Evolutionary conservation across 2,329 filamentous ascomycete genomes (phyloP), one percentile per base, ranked within the genome.

Genomic region (Trichoderma brevicompactum): DNA sequence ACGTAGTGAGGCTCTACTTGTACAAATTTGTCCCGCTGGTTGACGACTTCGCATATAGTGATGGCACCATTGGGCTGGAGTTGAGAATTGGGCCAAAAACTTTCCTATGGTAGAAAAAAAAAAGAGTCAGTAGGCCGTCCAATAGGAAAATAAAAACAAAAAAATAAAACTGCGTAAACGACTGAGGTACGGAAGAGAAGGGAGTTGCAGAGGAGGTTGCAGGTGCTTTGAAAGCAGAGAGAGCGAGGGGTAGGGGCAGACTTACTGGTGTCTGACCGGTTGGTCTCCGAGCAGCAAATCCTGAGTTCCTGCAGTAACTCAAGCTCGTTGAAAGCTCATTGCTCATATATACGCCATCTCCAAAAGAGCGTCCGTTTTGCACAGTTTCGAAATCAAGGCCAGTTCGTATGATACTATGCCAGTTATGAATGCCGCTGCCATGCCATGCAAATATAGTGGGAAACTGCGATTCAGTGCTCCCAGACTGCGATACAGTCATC

Each of bases 381-480:
- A 79, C 77, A 1, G 84, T 76, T 5, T 86, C 84, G 77, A 88
- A 97, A 74, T 96, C 86, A 6, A 97, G 80, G 0, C 94, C 93
- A 66, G 90, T 87, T 38, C 93, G 87, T 68, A 97, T 87, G 71
- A 97, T 97, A 71, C 89, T 91, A 76, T 97, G 94, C 94, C 94
- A 97, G 71, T 96, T 97, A 3, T 76, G 69, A 3, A 96, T 69
- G 0, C 79, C 75, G 71, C 92, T 96, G 6, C 93, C 94, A 74
- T 97, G 94, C 89, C 91, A 97, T 0, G 91, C 92, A 72, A 96
- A 92, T 1, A 97, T 76, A 0, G 92, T 94, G 0, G 91, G 90
- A 69, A 86, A 80, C 4, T 66, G 76, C 69, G 52, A 81, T 36
- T 74, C 75, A 28, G 54, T 7, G 10, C 23, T 19, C n/a, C 8